Base-by-base conservation (phyloP, 2,329 filamentous ascomycete species). In the Beauveria sp. region DNA sequence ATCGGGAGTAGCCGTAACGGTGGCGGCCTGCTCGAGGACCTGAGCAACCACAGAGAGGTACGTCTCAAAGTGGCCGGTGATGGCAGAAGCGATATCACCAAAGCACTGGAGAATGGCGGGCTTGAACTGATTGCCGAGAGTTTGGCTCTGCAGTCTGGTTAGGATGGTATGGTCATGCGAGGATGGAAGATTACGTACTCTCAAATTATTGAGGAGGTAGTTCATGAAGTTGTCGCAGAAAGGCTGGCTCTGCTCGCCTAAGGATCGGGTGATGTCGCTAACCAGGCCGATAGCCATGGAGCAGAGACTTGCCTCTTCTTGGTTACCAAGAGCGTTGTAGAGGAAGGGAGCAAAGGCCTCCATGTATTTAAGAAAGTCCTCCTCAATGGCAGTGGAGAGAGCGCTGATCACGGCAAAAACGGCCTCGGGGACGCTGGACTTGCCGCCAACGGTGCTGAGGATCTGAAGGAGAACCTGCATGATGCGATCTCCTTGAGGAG, bases 211-310 rank as follows among this genome's bases (percentile, higher is more conserved):
- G 65, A 99, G 84, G 62, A 99, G 81, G 73, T 95, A 90, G 81
- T 99, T 99, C 95, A 99, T 99, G 75, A 98, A 97, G 66, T 87
- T 85, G 70, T 99, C 95, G 76, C 95, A 99, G 81, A 89, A 98
- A 62, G 93, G 95, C 77, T 96, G 91, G 70, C 93, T 90, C 74
- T 89, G 90, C 72, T 92, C 88, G 72, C 92, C 91, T 72, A 98
- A 82, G 18, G 93, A 95, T 69, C 95, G 88, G 58, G 92, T 93
- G 69, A 99, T 95, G 72, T 99, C 95, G 74, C 93, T 96, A 67
- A 98, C 93, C 61, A 99, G 84, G 68, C 95, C 95, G 74, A 99
- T 97, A 69, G 95, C 93, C 87, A 98, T 96, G 51, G 93, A 89
- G 81, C 95, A 98, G 64, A 98, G 84, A 74, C 87, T 89, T 42